These are phyloP conservation scores for Fusarium udum DNA, from an alignment of 2,329 filamentous ascomycete species.

Conservation along the genomic window DNA sequence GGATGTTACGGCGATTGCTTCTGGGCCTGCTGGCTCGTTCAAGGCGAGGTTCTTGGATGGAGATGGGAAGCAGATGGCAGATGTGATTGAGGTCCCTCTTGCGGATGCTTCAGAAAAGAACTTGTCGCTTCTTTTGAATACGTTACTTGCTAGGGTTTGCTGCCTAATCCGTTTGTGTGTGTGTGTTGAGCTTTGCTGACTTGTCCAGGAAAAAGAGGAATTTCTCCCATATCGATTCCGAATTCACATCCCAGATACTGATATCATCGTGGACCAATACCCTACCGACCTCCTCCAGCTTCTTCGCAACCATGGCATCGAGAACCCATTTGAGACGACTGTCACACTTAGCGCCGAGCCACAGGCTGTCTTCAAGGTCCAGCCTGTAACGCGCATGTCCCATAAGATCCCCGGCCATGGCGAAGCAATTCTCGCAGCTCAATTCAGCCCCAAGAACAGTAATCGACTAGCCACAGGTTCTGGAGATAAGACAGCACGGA, in stretches of 20 bases:
- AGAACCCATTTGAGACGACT: conserved; percentile 66
- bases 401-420: conserved; percentile 91
- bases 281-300: conserved; percentile 64
- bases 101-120: conserved; percentile 90
- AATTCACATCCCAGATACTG: conserved; percentile 65
- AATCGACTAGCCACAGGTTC: conserved; percentile 85
- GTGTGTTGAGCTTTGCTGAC: conserved; percentile 2
- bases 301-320: conserved; percentile 64
- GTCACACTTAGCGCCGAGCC: conserved; percentile 72
- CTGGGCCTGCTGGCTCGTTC: conserved; percentile 77
- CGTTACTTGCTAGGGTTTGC: conserved; percentile 77
- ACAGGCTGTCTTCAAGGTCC: conserved; percentile 93
- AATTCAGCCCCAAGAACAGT: conserved; percentile 84
- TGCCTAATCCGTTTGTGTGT: neutral
- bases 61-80: conserved; percentile 74
- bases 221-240: conserved; percentile 70
- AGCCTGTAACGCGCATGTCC: conserved; percentile 88
- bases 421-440: conserved; percentile 84
- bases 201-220: conserved; percentile 61
- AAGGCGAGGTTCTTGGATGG: conserved; percentile 90
- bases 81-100: conserved; percentile 79
- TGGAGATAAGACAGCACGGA: conserved; percentile 88
- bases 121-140: conserved; percentile 86
- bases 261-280: conserved; percentile 65
- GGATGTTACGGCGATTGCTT: conserved; percentile 71